These are phyloP conservation scores for Fusarium sp. DNA, from an alignment of 2,329 filamentous ascomycete genomes.

Conservation along the genomic window DNA sequence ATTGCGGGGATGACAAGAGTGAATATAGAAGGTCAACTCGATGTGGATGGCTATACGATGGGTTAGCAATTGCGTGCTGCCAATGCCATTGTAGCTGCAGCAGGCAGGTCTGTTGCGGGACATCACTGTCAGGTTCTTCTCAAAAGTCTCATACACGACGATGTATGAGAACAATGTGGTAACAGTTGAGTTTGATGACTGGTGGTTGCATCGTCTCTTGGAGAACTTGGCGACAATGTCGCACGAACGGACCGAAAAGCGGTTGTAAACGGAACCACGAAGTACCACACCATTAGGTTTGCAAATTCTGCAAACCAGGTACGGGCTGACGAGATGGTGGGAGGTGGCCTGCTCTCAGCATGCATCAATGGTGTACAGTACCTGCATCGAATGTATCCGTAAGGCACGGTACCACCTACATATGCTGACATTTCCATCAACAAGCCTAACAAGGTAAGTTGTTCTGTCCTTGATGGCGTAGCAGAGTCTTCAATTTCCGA, in stretches of 20 bases:
- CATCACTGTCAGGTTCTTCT: background rate
- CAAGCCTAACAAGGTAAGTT: background rate
- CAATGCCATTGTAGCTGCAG: background rate
- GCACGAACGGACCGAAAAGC: conserved; percentile 19
- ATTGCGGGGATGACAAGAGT: conserved; percentile 29
- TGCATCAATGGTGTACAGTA: conserved; percentile 14
- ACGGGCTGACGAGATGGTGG: conserved; percentile 17
- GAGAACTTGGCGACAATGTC: conserved; percentile 2
- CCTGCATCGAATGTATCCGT: conserved; percentile 18
- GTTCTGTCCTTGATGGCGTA: conserved; percentile 5
- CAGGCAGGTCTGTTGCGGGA: background rate
- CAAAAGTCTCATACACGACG: background rate
- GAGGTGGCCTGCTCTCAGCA: conserved; percentile 4
- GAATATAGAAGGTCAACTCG: background rate
- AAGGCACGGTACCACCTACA: conserved; percentile 17
- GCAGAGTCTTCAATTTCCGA: background rate
- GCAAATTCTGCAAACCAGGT: conserved; percentile 11
- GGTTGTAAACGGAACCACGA: conserved; percentile 21
- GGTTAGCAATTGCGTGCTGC: background rate
- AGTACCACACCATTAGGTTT: conserved; percentile 24
- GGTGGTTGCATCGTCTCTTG: conserved; percentile 8
- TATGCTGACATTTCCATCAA: conserved; percentile 1
- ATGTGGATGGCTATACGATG: background rate
- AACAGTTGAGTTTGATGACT: conserved; percentile 6
- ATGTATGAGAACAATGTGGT: background rate